Base-by-base conservation (phyloP, 1,284 basidiomycete species). In the Ustilago lituana region DNA sequence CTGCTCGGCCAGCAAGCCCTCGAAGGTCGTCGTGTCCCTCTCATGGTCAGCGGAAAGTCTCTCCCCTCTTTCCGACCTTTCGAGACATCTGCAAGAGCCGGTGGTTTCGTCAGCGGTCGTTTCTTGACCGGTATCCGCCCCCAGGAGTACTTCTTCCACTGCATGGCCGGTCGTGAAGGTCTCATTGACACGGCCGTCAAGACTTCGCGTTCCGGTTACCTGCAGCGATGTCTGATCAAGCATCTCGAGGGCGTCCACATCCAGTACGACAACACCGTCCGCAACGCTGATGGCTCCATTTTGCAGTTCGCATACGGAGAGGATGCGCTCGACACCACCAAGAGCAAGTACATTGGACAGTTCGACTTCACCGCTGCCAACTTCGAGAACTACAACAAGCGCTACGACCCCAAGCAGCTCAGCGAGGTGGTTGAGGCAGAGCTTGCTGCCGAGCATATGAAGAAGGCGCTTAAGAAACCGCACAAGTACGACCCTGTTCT, bases 91-190 rank as follows among this genome's bases (percentile, higher is more conserved):
- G 93, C 95, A 1, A 92, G 97, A 65, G 95, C 96, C 15, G 96
- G 96, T 83, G 96, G 96, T n/a, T 99, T 96, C 83, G 92, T 99
- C 46, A 93, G 92, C n/a, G 96, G 94, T 83, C 93, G 96, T 48
- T 99, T 99, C 88, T 87, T 99, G 85, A 98, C 96, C 17, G 96
- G 96, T 61, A 90, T 99, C 82, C 92, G 91, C 68, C 96, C 96
- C 0, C 96, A 99, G 82, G 96, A 99, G 83, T 99, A 97, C 85
- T 99, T 97, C 85, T 99, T 99, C 87, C 96, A 98, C 85, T 98
- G 96, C 83, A 99, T 99, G 96, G 94, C 96, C 60, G 96, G 96
- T 51, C 89, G 96, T 76, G 96, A 98, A 85, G 96, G 96, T 83
- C 87, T 99, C 29, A 99, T 98, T 79, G 96, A 99, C 82, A 99